phyloP scores from a whole-genome alignment of 345 rosid species.

The Bruguiera gymnorhiza region DNA sequence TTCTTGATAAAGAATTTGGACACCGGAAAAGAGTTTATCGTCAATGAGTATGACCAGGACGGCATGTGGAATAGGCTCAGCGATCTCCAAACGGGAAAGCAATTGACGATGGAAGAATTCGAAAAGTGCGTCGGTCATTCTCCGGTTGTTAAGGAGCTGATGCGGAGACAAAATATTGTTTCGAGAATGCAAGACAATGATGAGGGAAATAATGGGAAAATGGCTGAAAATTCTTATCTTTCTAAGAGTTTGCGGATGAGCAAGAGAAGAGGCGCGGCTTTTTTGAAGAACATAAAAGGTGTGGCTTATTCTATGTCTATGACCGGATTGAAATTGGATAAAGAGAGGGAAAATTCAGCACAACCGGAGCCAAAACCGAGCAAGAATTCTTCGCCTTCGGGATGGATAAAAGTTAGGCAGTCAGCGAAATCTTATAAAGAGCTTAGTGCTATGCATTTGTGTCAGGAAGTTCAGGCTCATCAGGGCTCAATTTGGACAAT shows the following conservation, averaged over 20 bases:
- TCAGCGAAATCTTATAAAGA: constrained; percentile 78
- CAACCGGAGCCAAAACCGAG: constrained; percentile 25
- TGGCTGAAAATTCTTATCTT: constrained; percentile 39
- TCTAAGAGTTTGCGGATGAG: constrained; percentile 78
- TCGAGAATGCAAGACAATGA: constrained; percentile 17
- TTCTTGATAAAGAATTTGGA: constrained; percentile 88
- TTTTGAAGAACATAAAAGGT: constrained; percentile 75
- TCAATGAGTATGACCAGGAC: constrained; percentile 65
- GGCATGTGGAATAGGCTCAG: constrained; percentile 91
- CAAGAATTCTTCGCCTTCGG: constrained; percentile 42
- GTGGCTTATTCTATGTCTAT: constrained; percentile 66
- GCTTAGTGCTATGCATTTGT: constrained; percentile 75
- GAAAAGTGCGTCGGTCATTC: constrained; percentile 82
- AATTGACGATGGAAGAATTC: constrained; percentile 84
- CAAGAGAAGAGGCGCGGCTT: constrained; percentile 75
- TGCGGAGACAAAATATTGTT: constrained; percentile 55
- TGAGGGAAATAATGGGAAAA: constrained; percentile 30
- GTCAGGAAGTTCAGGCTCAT: constrained; percentile 94
- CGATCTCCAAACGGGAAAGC: constrained; percentile 91
- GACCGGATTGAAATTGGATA: constrained; percentile 42
- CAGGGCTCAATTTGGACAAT: constrained; percentile 95
- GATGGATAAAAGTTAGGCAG: constrained; percentile 87
- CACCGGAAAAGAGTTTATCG: constrained; percentile 82
- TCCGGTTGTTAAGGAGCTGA: constrained; percentile 80
- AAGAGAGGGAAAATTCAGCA: constrained; percentile 43